A percentile compares a stretch with the other conserved stretches of the same genome.
Conservation (phyloP, 2,329 filamentous ascomycete species). For the Botrytis galanthina region DNA sequence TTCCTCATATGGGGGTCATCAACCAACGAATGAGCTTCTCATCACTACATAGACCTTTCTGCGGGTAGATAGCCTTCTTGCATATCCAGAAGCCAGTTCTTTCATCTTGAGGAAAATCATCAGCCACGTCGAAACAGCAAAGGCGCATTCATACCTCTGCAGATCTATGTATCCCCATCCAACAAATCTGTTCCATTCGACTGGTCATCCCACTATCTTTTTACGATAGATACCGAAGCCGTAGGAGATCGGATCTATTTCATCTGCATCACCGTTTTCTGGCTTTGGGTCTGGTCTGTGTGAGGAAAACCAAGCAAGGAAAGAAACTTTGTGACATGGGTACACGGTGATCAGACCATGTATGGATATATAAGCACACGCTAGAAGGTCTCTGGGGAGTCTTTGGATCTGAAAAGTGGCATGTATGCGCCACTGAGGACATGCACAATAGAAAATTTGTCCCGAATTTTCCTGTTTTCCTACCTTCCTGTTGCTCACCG, state of each 20-base stretch:
- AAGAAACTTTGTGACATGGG: constrained; percentile 2
- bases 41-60: constrained; percentile 3
- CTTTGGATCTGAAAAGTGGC: constrained; percentile 25
- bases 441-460: constrained; percentile 14
- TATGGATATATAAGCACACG: background rate
- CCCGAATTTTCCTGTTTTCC: constrained; percentile 3
- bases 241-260: constrained; percentile 26
- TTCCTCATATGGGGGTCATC: background rate
- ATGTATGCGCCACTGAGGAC: constrained; percentile 23
- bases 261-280: constrained; percentile 29
- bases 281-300: constrained; percentile 8
- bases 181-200: constrained; percentile 25
- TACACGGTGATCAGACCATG: constrained; percentile 12
- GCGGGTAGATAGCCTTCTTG: constrained; percentile 24
- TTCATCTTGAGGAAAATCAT: constrained; percentile 16
- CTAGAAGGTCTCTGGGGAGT: constrained; percentile 1
- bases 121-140: constrained; percentile 20
- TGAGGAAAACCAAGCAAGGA: constrained; percentile 21
- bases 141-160: constrained; percentile 13
- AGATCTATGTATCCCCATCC: constrained; percentile 23
- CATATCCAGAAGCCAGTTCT: constrained; percentile 23
- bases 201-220: constrained; percentile 14
- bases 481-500: constrained; percentile 29
- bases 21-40: constrained; percentile 8
- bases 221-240: constrained; percentile 11